Base-by-base conservation (phyloP, 768 basidiomycete species). In the Boletus edulis region DNA sequence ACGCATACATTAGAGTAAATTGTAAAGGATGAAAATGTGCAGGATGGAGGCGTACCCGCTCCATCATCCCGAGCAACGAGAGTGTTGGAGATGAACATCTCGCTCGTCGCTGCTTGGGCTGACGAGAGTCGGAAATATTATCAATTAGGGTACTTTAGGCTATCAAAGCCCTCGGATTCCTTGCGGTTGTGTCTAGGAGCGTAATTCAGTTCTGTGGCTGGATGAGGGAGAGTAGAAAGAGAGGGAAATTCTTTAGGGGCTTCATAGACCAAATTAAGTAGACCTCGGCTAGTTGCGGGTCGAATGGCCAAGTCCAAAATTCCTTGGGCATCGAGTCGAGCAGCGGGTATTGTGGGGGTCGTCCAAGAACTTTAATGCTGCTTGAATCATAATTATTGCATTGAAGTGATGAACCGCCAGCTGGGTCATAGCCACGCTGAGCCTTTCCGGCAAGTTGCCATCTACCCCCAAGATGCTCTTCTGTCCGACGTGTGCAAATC, bases 401-500 rank as follows among this genome's bases (percentile, higher is more conserved):
- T 4, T 5, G 13, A 34, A 38, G 15, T 3, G 38, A 39, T 12
- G 38, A 38, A 15, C 37, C 37, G 37, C 37, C 37, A 14, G 34
- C 34, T 13, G 12, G 34, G 34, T 11, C 11, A 35, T 35, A 35
- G 34, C 5, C 24, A 24, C 22, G 22, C 22, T 22, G 22, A 22
- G 22, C 22, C 22, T 24, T 24, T 4, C 22, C 22, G 4, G 22
- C 22, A 3, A 35, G 34, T 35, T 35, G 1, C 34, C 34, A 2
- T 35, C 34, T 35, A 35, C 20, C 10, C 34, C 14, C 34, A 37
- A 15, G 22, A 54, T 96, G 92, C 78, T 95, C 35, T 96, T 96
- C 78, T 98, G 96, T 68, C 96, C 96, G 31, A 91, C 87, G 50
- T 98, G 96, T 65, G 85, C 91, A 29, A 98, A 98, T 71, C 78